These are phyloP conservation scores for Pascua guehoae DNA, from an alignment of 1,284 basidiomycete species.

Conservation along the genomic window DNA sequence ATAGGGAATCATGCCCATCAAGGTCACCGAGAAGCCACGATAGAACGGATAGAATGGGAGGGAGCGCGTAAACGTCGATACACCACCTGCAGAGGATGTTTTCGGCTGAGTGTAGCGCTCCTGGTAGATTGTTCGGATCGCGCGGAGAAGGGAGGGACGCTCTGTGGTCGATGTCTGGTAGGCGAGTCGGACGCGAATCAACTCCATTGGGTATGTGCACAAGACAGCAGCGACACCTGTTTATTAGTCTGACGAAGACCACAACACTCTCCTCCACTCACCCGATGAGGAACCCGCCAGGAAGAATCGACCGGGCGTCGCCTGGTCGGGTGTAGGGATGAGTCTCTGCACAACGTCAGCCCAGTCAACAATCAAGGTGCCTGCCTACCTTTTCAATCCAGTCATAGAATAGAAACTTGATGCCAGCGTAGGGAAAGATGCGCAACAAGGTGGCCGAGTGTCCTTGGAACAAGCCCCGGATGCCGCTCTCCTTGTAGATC, in stretches of 20 bases:
- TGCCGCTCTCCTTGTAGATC: conserved; percentile 71
- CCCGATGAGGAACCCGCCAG: conserved; percentile 83
- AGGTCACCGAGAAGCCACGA: conserved; percentile 88
- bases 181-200: conserved; percentile 92
- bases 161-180: conserved; percentile 65
- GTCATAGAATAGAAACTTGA: conserved; percentile 98
- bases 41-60: conserved; percentile 61
- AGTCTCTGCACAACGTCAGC: conserved; percentile 55
- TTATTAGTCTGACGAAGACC: background rate
- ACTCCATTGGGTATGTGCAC: conserved; percentile 90
- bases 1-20: conserved; percentile 91
- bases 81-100: background rate
- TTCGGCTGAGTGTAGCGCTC: conserved; percentile 1
- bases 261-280: conserved; percentile 31
- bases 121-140: conserved; percentile 60
- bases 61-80: conserved; percentile 47
- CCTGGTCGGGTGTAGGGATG: conserved; percentile 75
- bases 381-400: conserved; percentile 67
- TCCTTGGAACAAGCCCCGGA: conserved; percentile 84
- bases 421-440: conserved; percentile 90
- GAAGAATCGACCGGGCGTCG: conserved; percentile 82
- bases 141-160: conserved; percentile 61
- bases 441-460: conserved; percentile 79
- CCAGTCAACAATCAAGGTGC: conserved; percentile 29
- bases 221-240: conserved; percentile 81